Conservation (phyloP, 2,329 filamentous ascomycete genomes). For the Fusarium sp. region DNA sequence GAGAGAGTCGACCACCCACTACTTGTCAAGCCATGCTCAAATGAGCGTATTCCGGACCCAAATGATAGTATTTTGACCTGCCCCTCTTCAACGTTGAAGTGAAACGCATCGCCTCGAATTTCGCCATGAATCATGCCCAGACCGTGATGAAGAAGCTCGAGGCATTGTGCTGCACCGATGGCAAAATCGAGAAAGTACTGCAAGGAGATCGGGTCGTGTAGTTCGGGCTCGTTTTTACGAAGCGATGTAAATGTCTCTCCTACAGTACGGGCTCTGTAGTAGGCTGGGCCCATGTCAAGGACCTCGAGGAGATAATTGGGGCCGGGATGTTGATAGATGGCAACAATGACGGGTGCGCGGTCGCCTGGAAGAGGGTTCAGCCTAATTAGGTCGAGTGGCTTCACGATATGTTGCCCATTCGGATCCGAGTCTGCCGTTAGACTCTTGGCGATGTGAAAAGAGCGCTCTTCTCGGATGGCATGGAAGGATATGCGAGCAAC, state of each 20-base stretch:
- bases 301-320: constrained; percentile 77
- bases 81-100: constrained; percentile 79
- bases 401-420: constrained; percentile 79
- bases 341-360: constrained; percentile 77
- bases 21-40: constrained; percentile 88
- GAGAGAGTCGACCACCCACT: constrained; percentile 88
- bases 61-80: constrained; percentile 85
- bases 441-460: constrained; percentile 84
- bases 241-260: constrained; percentile 63
- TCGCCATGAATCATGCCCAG: constrained; percentile 91
- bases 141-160: constrained; percentile 92
- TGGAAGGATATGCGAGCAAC: constrained; percentile 87
- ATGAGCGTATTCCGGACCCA: constrained; percentile 86
- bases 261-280: constrained; percentile 67
- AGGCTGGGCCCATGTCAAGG: constrained; percentile 82
- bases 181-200: constrained; percentile 89
- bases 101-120: constrained; percentile 89
- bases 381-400: constrained; percentile 82
- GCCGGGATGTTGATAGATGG: constrained; percentile 84
- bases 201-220: constrained; percentile 74
- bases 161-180: constrained; percentile 85
- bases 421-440: constrained; percentile 79
- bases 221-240: constrained; percentile 58
- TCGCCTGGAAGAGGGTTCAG: constrained; percentile 77
- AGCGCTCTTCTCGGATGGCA: constrained; percentile 84